Conservation (phyloP, 257 asterid species). For the Apocynum venetum region DNA sequence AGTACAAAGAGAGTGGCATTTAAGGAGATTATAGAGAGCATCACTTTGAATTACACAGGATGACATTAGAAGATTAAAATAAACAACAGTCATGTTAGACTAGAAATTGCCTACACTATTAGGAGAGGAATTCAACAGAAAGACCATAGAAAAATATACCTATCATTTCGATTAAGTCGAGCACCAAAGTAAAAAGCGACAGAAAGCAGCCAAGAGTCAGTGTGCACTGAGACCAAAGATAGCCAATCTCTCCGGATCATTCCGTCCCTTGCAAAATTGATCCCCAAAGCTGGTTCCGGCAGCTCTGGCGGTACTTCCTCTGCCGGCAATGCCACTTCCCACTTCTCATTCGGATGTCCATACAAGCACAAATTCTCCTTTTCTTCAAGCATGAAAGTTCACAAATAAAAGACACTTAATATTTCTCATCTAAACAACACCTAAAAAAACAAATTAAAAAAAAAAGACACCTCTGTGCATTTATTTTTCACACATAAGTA, state of each 20-base stretch:
- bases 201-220: conserved; percentile 30
- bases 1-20: background rate
- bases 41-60: background rate
- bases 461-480: background rate
- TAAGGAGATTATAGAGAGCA: background rate
- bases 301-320: conserved; percentile 37
- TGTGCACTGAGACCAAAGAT: conserved; percentile 27
- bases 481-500: background rate
- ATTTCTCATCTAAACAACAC: background rate
- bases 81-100: background rate
- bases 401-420: background rate
- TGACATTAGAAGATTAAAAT: background rate
- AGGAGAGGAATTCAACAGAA: background rate
- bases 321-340: conserved; percentile 37
- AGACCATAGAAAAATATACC: conserved; percentile 10
- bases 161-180: conserved; percentile 32
- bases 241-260: conserved; percentile 36
- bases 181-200: conserved; percentile 36
- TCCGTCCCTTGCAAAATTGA: conserved; percentile 37
- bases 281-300: conserved; percentile 35
- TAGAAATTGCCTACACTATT: background rate
- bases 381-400: conserved; percentile 1
- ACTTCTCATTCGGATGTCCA: conserved; percentile 29
- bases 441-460: background rate
- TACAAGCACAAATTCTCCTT: conserved; percentile 35